phyloP scores from a whole-genome alignment of 108 stramenopile species.

The Pseudonitzschia delicatissima region DNA sequence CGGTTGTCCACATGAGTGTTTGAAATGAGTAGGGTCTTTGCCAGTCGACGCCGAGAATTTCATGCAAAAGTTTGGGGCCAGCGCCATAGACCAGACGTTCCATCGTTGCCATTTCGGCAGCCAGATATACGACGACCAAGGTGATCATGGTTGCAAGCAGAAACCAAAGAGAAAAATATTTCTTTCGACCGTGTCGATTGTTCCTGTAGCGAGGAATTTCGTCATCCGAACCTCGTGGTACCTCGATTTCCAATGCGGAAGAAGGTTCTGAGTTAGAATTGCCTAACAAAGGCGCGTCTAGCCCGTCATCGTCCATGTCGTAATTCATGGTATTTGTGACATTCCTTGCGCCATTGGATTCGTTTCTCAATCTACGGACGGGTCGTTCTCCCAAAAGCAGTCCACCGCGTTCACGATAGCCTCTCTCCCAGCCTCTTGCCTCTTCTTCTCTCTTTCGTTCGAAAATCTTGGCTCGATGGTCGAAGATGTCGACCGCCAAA shows the following conservation, averaged over 20 bases:
- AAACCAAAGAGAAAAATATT: conserved; percentile 10
- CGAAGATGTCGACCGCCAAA: conserved; percentile 62
- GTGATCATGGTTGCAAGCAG: conserved; percentile 25
- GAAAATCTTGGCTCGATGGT: conserved; percentile 30
- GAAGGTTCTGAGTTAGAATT: not conserved
- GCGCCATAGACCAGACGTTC: conserved; percentile 74
- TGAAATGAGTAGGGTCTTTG: conserved; percentile 58
- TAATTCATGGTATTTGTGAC: not conserved
- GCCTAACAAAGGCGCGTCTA: conserved; percentile 17
- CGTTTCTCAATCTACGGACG: conserved; percentile 1
- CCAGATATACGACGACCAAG: conserved; percentile 39
- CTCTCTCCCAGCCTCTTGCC: not conserved
- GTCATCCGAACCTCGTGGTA: not conserved
- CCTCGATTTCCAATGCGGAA: conserved; percentile 23
- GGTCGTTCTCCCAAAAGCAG: not conserved
- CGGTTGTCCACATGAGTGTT: conserved; percentile 71
- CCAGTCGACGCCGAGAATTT: conserved; percentile 75
- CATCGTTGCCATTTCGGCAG: conserved; percentile 66
- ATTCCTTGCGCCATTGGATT: not conserved
- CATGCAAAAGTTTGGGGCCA: conserved; percentile 63
- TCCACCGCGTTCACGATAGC: not conserved
- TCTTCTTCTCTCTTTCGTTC: conserved; percentile 12
- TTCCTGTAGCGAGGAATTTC: not conserved
- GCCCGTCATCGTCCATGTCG: not conserved
- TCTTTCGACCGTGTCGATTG: no score